phyloP scores from a whole-genome alignment of 2,329 filamentous ascomycete genomes.

The Xylariomycetidae sp. region DNA sequence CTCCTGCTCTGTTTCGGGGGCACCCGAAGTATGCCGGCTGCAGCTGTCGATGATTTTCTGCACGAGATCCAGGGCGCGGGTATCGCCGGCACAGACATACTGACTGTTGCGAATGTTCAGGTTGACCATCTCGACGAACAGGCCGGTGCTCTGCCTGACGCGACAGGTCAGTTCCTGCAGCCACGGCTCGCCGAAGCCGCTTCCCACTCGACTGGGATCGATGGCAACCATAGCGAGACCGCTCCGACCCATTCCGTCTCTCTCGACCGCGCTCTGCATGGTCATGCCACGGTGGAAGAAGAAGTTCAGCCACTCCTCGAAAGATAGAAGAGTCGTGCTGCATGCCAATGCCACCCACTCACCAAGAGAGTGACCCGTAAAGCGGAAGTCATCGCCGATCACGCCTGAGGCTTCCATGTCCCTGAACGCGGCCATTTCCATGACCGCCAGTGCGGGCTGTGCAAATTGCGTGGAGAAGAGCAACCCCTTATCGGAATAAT shows the following conservation, averaged over 20 bases:
- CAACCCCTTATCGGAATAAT: slow-evolving; percentile 20
- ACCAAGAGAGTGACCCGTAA: slow-evolving; percentile 29
- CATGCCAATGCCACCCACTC: slow-evolving; percentile 26
- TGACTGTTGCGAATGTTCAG: slow-evolving; percentile 27
- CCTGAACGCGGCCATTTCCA: slow-evolving; percentile 24
- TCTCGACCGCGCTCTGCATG: slow-evolving; percentile 27
- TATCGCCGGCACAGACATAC: slow-evolving; percentile 35
- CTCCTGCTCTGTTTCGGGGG: no score
- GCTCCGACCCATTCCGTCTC: slow-evolving; percentile 20
- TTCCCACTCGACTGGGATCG: slow-evolving; percentile 20
- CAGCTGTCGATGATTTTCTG: slow-evolving; percentile 66
- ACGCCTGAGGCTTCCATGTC: slow-evolving; percentile 25
- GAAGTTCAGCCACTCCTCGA: slow-evolving; percentile 20
- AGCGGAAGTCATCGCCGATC: slow-evolving; percentile 16
- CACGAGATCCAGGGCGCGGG: slow-evolving; percentile 16
- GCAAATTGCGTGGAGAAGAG: slow-evolving; percentile 31
- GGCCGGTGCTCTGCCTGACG: no score
- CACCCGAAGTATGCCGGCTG: no score
- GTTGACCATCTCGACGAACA: slow-evolving; percentile 31
- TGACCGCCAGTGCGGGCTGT: slow-evolving; percentile 27
- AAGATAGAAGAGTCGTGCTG: slow-evolving; percentile 22
- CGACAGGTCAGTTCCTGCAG: no score
- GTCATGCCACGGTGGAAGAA: slow-evolving; percentile 28
- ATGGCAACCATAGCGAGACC: slow-evolving; percentile 26
- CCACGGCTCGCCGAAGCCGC: no score